phyloP scores from a whole-genome alignment of 1,284 basidiomycete species.

The Apiotrichum laibachii region DNA sequence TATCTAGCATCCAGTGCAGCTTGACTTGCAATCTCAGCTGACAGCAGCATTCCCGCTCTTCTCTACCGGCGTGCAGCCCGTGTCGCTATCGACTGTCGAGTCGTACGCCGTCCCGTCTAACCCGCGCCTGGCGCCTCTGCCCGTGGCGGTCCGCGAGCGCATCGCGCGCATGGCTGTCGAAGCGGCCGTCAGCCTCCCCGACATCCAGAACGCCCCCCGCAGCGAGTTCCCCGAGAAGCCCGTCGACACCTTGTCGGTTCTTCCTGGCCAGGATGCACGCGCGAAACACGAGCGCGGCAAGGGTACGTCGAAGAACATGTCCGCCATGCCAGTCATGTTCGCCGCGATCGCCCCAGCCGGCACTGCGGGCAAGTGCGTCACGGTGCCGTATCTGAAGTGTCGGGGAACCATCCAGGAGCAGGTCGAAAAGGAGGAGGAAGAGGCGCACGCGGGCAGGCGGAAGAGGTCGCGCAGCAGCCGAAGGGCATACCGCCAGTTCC shows the following conservation, averaged over 20 bases:
- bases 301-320: background rate
- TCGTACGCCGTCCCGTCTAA: constrained; percentile 21
- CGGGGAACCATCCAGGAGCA: no score
- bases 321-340: background rate
- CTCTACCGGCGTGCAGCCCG: constrained; percentile 22
- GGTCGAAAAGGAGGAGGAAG: background rate
- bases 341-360: background rate
- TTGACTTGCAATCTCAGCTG: background rate
- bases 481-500: background rate
- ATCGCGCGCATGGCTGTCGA: constrained; percentile 9
- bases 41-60: constrained; percentile 36
- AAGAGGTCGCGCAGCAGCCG: background rate
- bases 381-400: background rate
- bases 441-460: background rate
- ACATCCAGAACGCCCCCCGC: background rate
- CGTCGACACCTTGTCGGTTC: background rate
- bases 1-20: background rate
- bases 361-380: background rate
- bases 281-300: constrained; percentile 1
- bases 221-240: background rate
- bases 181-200: background rate
- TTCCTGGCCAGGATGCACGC: background rate
- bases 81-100: constrained; percentile 23
- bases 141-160: background rate
- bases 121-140: constrained; percentile 12